Evolutionary conservation across 495 filamentous ascomycete genomes (phyloP), one percentile per base, ranked within the genome.

Genomic region (Aspergillus conjunctus): DNA sequence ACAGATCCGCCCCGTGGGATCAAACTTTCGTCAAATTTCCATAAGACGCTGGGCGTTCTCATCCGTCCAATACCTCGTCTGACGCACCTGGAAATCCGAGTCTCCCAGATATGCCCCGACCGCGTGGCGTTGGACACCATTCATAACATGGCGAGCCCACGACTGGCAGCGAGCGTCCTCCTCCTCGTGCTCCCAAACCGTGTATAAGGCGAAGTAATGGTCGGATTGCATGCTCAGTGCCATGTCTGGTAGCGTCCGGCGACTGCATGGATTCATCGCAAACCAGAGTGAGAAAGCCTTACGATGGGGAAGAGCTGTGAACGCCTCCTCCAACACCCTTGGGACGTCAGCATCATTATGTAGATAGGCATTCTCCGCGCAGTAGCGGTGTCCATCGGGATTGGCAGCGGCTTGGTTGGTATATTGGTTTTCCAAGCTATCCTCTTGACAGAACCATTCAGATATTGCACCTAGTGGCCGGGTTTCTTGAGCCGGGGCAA

Each of bases 181-280:
- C 6, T 66, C 39, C 7, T 68, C 69, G 15, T 78, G 65, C 34
- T 81, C 77, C 81, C 81, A 84, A 0, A 84, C 69, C 0, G 75
- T 70, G 55, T 84, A 84, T 6, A 83, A 34, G 0, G 81, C 76
- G 56, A 85, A 77, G 52, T 84, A 85, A 63, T 85, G 81, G 51
- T 83, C 81, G 7, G 71, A 73, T 32, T 81, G 81, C 72, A 84
- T 71, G 15, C 71, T 77, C 3, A 83, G 59, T 1, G 81, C 79
- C 82, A 85, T 84, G 50, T 78, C 75, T 0, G 71, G 68, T 7
- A 77, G 65, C 15, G 62, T 49, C 4, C 73, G 62, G 6, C 75
- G 65, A 32, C 74, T 77, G 26, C 68, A 70, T 0, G 81, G 81
- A 51, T 69, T 65, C 81, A 84, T 83, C 1, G 75, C 59, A 61